phyloP scores from a whole-genome alignment of 495 filamentous ascomycete species.

The Melanomma pulvis-pyrius region DNA sequence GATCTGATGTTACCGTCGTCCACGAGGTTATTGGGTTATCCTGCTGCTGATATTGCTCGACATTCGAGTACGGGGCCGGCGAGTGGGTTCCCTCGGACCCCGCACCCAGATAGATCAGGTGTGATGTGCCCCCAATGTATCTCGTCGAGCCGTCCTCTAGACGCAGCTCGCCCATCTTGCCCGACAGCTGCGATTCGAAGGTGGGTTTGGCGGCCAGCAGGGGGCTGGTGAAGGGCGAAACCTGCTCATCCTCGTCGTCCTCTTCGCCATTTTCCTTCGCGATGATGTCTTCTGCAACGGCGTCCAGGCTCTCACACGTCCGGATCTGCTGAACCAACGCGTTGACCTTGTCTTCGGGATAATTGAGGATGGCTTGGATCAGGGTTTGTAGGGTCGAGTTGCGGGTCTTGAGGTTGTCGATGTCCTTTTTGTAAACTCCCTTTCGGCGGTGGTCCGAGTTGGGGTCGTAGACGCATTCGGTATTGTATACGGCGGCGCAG shows the following conservation, averaged over 20 bases:
- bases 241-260: slow-evolving; percentile 43
- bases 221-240: slow-evolving; percentile 25
- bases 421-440: slow-evolving; percentile 94
- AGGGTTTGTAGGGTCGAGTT: slow-evolving; percentile 89
- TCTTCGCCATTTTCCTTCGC: slow-evolving; percentile 55
- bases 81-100: slow-evolving; percentile 48
- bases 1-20: slow-evolving; percentile 83
- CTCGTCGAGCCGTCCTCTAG: slow-evolving; percentile 88
- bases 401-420: slow-evolving; percentile 82
- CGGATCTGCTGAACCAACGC: slow-evolving; percentile 84
- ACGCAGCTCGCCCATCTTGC: slow-evolving; percentile 88
- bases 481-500: slow-evolving; percentile 93
- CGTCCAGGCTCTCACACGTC: slow-evolving; percentile 87
- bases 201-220: slow-evolving; percentile 51
- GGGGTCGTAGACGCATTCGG: slow-evolving; percentile 90
- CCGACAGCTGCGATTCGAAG: slow-evolving; percentile 84
- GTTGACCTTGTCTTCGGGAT: slow-evolving; percentile 78
- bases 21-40: slow-evolving; percentile 76
- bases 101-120: slow-evolving; percentile 75
- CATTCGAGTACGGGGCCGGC: neutral
- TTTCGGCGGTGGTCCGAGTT: slow-evolving; percentile 95
- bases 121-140: slow-evolving; percentile 93
- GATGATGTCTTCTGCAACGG: slow-evolving; percentile 80
- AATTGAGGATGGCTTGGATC: slow-evolving; percentile 90
- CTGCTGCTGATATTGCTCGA: slow-evolving; percentile 55